Evolutionary conservation across 2,329 filamentous ascomycete species (phyloP), one percentile per base, ranked within the genome.

Genomic region (Penicillium sp.): DNA sequence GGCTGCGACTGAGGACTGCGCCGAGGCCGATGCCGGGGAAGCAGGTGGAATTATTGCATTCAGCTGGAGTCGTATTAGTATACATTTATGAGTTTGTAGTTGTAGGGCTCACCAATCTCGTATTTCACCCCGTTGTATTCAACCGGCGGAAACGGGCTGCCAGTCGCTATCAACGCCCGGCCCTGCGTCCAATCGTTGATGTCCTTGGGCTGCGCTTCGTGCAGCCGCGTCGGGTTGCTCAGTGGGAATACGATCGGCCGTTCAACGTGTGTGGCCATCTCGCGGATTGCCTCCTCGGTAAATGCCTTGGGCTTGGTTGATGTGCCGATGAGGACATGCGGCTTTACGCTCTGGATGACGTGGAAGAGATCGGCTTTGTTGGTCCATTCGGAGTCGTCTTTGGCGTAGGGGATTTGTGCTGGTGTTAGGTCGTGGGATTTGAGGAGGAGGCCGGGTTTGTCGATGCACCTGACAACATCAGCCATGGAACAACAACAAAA

Each of bases 11-110:
- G 1, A 96, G 81, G 0, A 96, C 83, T 7, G 83, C 83, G 11
- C 90, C 91, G 1, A 96, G 84, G 0, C 90, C 91, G 58, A 96
- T 93, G 0, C 90, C 90, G 0, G 91, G 91, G 71, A 95, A 96
- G 16, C 88, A 88, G 33, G 89, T 89, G 0, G 85, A 88, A 74
- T 96, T 96, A 75, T 96, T 96, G 75, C 91, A 96, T 71, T 96
- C 91, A 23, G 90, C 90, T n/a, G n/a, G n/a, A n/a, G 28, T 18
- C 9, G n/a, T 33, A 28, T 14, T 48, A 9, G n/a, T 16, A 42
- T 16, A 3, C 9, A 9, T 35, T 14, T 14, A 14, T 35, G 12
- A 16, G 2, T 35, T 35, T n/a, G n/a, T n/a, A n/a, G n/a, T n/a
- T n/a, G n/a, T n/a, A n/a, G n/a, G n/a, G 67, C 74, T 65, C 66